phyloP scores from a whole-genome alignment of 495 filamentous ascomycete species.

The Platismatia glauca region DNA sequence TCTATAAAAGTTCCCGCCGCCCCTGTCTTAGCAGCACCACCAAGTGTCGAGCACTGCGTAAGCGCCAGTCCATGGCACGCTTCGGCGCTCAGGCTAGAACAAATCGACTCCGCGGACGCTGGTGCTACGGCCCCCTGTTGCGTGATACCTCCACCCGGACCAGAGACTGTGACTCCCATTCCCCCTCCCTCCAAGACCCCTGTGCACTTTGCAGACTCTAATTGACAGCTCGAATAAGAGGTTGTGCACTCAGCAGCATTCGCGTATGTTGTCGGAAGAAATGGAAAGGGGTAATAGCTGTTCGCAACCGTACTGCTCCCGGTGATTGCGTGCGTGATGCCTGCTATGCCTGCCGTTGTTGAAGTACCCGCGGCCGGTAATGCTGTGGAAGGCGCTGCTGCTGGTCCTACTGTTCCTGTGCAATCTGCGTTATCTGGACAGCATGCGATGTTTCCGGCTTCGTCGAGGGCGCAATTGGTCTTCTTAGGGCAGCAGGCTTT shows the following conservation, averaged over 20 bases:
- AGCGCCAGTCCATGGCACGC: conserved; percentile 53
- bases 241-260: conserved; percentile 56
- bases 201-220: conserved; percentile 55
- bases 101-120: conserved; percentile 52
- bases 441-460: conserved; percentile 54
- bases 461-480: conserved; percentile 49
- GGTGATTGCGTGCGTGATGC: conserved; percentile 18
- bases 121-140: conserved; percentile 39
- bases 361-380: conserved; percentile 29
- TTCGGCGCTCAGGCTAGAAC: conserved; percentile 50
- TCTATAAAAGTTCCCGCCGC: conserved; percentile 25
- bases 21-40: conserved; percentile 26
- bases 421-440: conserved; percentile 54
- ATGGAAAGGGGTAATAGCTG: conserved; percentile 55
- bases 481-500: conserved; percentile 46
- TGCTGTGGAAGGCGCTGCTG: conserved; percentile 26
- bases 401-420: conserved; percentile 45
- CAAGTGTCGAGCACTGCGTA: conserved; percentile 42
- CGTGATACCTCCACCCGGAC: conserved; percentile 45
- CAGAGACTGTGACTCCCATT: conserved; percentile 56
- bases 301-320: conserved; percentile 34
- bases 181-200: conserved; percentile 45
- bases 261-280: conserved; percentile 56
- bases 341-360: conserved; percentile 15
- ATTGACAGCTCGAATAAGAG: conserved; percentile 56